These are phyloP conservation scores for Graphium sp. DNA, from an alignment of 2,329 filamentous ascomycete genomes.

Conservation along the genomic window DNA sequence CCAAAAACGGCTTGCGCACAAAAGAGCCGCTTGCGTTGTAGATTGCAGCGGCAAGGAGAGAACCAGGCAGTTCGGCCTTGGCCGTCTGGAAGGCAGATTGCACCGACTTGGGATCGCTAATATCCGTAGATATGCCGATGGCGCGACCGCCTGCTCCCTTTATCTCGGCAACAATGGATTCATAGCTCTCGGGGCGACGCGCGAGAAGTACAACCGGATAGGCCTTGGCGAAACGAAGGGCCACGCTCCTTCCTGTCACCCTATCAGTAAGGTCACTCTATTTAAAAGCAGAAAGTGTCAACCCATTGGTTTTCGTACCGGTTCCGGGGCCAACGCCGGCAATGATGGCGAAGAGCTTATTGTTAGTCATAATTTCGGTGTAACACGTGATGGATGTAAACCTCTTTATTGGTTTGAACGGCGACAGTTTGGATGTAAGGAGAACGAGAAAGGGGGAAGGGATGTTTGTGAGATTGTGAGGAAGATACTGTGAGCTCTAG, in stretches of 20 bases:
- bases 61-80: conserved; percentile 35
- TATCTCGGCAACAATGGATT: conserved; percentile 52
- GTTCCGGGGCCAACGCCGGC: conserved; percentile 61
- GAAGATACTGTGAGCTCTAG: no score
- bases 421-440: no score
- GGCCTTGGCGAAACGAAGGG: conserved; percentile 39
- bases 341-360: conserved; percentile 42
- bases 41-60: conserved; percentile 44
- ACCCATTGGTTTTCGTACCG: conserved; percentile 12
- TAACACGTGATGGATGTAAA: no score
- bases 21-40: conserved; percentile 49
- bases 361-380: conserved; percentile 16
- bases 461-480: no score
- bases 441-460: no score
- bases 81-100: conserved; percentile 45
- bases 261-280: not conserved
- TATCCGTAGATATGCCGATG: conserved; percentile 45
- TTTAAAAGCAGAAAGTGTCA: no score
- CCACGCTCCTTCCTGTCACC: conserved; percentile 23
- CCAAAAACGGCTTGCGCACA: conserved; percentile 38
- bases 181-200: conserved; percentile 47
- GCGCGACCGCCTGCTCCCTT: conserved; percentile 49
- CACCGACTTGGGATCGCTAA: conserved; percentile 24
- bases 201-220: conserved; percentile 67
- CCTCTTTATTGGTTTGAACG: no score